Evolutionary conservation across 208 protist genomes (phyloP).

Genomic region (Leishmania guyanensis): DNA sequence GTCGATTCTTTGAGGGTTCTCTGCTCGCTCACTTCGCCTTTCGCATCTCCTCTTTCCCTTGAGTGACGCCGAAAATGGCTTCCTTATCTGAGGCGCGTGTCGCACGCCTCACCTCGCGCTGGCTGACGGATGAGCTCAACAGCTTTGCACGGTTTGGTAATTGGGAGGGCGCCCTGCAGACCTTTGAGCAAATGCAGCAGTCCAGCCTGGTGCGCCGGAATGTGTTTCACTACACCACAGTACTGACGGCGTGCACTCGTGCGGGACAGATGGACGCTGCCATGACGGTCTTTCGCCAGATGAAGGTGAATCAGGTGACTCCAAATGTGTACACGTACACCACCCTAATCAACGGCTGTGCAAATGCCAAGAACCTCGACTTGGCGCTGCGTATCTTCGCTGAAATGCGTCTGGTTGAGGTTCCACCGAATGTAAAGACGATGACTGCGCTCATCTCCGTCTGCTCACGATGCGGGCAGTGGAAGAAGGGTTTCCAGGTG

Average conservation of each 20-base stretch:
- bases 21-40: not conserved
- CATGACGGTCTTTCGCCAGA: conserved; percentile 65
- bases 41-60: not conserved
- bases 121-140: conserved; percentile 89
- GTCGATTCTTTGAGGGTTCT: not conserved
- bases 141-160: conserved; percentile 66
- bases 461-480: conserved; percentile 63
- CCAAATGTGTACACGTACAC: conserved; percentile 93
- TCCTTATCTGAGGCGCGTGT: conserved; percentile 64
- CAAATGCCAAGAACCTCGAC: conserved; percentile 48
- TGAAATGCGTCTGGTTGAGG: conserved; percentile 72
- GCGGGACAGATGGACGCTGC: conserved; percentile 68
- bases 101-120: conserved; percentile 71
- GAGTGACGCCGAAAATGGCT: conserved; percentile 43
- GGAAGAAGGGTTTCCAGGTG: conserved; percentile 74
- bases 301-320: conserved; percentile 68
- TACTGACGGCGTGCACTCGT: conserved; percentile 82
- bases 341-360: conserved; percentile 77
- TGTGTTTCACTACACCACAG: conserved; percentile 90
- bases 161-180: conserved; percentile 79
- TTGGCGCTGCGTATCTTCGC: conserved; percentile 72
- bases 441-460: conserved; percentile 76
- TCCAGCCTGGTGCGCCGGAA: conserved; percentile 78
- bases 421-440: conserved; percentile 80
- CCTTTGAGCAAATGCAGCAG: conserved; percentile 65